A percentile compares a stretch with the other conserved stretches of the same genome.
Conservation (phyloP, 805 yeast species). For the Cyberlindnera maritima region DNA sequence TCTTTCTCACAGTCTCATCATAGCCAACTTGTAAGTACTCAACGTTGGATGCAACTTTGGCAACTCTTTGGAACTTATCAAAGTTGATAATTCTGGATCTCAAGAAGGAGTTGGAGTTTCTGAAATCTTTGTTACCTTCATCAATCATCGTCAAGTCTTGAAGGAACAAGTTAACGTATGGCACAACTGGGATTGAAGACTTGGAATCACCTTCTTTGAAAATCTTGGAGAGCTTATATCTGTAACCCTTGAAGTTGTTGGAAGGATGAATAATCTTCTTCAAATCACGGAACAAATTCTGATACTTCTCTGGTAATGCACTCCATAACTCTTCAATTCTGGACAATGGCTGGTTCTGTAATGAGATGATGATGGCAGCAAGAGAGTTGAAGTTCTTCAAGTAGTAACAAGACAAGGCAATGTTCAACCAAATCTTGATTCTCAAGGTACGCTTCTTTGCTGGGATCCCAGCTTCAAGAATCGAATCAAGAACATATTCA, state of each 20-base stretch:
- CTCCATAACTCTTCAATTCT: conserved; percentile 61
- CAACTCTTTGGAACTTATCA: conserved; percentile 68
- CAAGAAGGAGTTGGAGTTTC: conserved; percentile 53
- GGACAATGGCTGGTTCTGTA: conserved; percentile 70
- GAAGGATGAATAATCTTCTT: conserved; percentile 71
- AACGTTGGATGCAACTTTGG: conserved; percentile 62
- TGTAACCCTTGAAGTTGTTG: conserved; percentile 67
- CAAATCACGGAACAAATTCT: conserved; percentile 59
- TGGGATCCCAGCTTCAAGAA: conserved; percentile 49
- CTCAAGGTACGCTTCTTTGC: conserved; percentile 50
- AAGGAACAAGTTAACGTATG: conserved; percentile 69
- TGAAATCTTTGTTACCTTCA: conserved; percentile 73
- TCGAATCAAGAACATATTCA: conserved; percentile 68
- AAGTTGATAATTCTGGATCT: conserved; percentile 58
- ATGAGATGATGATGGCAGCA: conserved; percentile 73
- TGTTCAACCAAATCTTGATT: conserved; percentile 68
- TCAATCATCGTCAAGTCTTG: conserved; percentile 80
- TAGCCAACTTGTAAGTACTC: conserved; percentile 69
- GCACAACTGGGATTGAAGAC: conserved; percentile 59
- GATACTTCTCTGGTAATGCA: conserved; percentile 55
- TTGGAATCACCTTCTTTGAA: conserved; percentile 40
- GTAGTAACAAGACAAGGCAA: conserved; percentile 69
- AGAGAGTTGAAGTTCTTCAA: conserved; percentile 74
- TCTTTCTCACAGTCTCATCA: conserved; percentile 26
- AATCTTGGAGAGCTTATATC: conserved; percentile 58